Conservation (phyloP, 129 eudicot species). For the Tagetes patula region DNA sequence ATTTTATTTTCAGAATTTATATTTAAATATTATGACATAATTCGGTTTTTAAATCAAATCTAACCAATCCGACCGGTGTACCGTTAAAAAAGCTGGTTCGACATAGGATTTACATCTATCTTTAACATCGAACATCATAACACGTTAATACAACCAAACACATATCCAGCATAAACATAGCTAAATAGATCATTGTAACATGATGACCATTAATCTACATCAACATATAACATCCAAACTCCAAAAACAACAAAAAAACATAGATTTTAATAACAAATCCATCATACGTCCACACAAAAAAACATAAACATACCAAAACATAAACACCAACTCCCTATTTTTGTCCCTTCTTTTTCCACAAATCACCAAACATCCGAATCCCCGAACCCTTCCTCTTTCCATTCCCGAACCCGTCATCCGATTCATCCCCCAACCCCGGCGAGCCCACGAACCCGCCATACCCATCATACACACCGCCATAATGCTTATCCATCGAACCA, state of each 20-base stretch:
- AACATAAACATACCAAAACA: slow-evolving; percentile 10
- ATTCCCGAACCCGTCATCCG: slow-evolving; percentile 51
- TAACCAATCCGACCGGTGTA: no score
- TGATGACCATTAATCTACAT: slow-evolving; percentile 38
- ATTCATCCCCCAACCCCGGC: slow-evolving; percentile 54
- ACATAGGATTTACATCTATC: background rate
- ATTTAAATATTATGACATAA: no score
- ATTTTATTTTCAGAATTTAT: no score
- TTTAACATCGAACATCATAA: background rate
- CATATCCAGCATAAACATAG: slow-evolving; percentile 27
- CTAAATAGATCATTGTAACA: slow-evolving; percentile 25
- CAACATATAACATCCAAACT: slow-evolving; percentile 23
- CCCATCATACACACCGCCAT: slow-evolving; percentile 56
- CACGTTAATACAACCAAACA: slow-evolving; percentile 11
- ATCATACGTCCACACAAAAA: background rate
- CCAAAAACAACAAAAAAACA: slow-evolving; percentile 2
- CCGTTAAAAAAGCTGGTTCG: no score
- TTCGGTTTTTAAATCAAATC: no score
- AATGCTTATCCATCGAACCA: slow-evolving; percentile 82
- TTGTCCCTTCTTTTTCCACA: slow-evolving; percentile 92
- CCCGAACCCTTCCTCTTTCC: slow-evolving; percentile 85
- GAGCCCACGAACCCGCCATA: slow-evolving; percentile 61
- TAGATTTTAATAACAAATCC: slow-evolving; percentile 24
- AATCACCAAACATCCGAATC: slow-evolving; percentile 81
- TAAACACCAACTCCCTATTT: slow-evolving; percentile 36